phyloP scores from a whole-genome alignment of 2,329 filamentous ascomycete species.

The Stachybotrys echinatus region DNA sequence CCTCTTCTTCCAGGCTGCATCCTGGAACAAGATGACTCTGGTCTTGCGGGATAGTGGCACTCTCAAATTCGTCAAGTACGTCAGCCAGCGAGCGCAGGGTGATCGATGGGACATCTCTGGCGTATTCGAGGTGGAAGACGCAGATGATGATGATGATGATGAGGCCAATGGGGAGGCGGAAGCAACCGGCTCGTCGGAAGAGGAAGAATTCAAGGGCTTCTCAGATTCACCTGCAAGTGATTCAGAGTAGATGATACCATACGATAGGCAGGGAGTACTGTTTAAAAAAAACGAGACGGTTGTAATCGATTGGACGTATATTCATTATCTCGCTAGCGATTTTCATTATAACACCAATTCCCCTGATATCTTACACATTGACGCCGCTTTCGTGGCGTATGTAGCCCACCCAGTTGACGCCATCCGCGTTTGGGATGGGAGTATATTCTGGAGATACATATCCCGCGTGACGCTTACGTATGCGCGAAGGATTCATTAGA shows the following conservation, averaged over 20 bases:
- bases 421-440: too few relatives aligned
- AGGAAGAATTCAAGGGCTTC: slow-evolving; percentile 55
- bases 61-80: slow-evolving; percentile 94
- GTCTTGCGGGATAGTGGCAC: slow-evolving; percentile 83
- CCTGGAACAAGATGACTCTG: slow-evolving; percentile 89
- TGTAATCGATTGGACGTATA: background rate
- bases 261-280: slow-evolving; percentile 7
- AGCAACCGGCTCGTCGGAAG: slow-evolving; percentile 31
- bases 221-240: slow-evolving; percentile 36
- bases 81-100: slow-evolving; percentile 74
- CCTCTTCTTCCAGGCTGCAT: slow-evolving; percentile 55
- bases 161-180: slow-evolving; percentile 29
- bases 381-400: background rate
- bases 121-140: slow-evolving; percentile 65
- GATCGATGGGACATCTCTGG: slow-evolving; percentile 91
- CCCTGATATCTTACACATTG: too few relatives aligned
- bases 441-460: too few relatives aligned
- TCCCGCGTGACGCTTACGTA: too few relatives aligned
- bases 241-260: slow-evolving; percentile 21
- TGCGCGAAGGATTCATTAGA: too few relatives aligned
- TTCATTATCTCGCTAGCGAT: too few relatives aligned
- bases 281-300: slow-evolving; percentile 7
- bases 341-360: too few relatives aligned
- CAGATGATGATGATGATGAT: slow-evolving; percentile 37
- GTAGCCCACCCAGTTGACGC: background rate